Conservation (phyloP, 345 rosid species). For the Linum usitatissimum region DNA sequence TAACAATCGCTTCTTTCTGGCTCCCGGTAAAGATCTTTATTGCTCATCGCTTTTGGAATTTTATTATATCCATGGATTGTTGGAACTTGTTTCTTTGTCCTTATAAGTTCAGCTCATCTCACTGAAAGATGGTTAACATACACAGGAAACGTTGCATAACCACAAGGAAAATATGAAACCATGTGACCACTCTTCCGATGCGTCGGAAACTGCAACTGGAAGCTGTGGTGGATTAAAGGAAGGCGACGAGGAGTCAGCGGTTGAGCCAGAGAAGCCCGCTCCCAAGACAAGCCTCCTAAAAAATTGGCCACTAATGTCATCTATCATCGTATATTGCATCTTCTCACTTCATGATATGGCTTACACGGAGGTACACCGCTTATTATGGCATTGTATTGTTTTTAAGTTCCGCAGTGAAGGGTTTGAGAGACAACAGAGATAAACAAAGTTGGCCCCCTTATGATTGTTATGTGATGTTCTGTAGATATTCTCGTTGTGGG, state of each 20-base stretch:
- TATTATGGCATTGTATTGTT: no score
- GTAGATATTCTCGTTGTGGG: constrained; percentile 50
- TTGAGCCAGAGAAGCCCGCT: constrained; percentile 7
- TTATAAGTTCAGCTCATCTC: not conserved
- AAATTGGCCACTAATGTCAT: constrained; percentile 42
- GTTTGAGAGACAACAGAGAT: not conserved
- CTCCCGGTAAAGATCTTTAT: constrained; percentile 38
- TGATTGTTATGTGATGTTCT: constrained; percentile 11
- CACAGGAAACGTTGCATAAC: constrained; percentile 43
- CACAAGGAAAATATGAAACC: constrained; percentile 19
- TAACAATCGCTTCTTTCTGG: constrained; percentile 31
- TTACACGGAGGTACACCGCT: constrained; percentile 13
- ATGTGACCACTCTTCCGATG: constrained; percentile 12
- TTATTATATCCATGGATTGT: not conserved
- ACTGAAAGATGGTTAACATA: not conserved
- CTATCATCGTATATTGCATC: constrained; percentile 33
- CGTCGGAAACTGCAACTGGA: constrained; percentile 7
- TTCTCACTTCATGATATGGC: constrained; percentile 54
- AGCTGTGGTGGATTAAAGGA: constrained; percentile 9
- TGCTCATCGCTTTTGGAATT: not conserved
- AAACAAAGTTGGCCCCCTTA: constrained; percentile 10
- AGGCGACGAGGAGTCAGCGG: constrained; percentile 2
- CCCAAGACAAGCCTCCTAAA: constrained; percentile 23
- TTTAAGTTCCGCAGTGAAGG: not conserved
- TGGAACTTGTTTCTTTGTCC: not conserved